Evolutionary conservation across 2,329 filamentous ascomycete species (phyloP).

Genomic region (Talaromyces sp.): DNA sequence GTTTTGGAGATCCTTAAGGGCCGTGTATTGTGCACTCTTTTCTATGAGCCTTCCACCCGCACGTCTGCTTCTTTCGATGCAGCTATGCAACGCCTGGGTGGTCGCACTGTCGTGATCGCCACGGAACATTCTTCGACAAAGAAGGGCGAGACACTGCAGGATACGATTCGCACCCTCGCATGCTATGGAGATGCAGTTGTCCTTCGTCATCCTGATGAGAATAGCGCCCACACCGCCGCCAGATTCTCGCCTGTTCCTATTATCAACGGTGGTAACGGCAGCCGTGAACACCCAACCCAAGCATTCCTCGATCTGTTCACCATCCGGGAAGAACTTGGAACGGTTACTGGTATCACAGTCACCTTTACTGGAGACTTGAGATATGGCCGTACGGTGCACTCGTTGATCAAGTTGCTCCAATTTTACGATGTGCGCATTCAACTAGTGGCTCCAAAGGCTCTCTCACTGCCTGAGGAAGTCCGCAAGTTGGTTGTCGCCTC

Average conservation of each 20-base stretch:
- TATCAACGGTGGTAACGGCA: slow-evolving; percentile 96
- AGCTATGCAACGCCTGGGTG: slow-evolving; percentile 96
- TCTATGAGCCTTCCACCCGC: slow-evolving; percentile 95
- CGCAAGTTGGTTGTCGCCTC: slow-evolving; percentile 65
- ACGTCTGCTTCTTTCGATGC: slow-evolving; percentile 95
- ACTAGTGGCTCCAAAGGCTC: slow-evolving; percentile 75
- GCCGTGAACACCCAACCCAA: slow-evolving; percentile 93
- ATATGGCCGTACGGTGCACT: slow-evolving; percentile 93
- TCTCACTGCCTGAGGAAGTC: slow-evolving; percentile 71
- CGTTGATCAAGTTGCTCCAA: slow-evolving; percentile 83
- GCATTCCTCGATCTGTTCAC: slow-evolving; percentile 97
- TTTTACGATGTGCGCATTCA: slow-evolving; percentile 96
- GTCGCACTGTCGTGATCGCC: slow-evolving; percentile 73
- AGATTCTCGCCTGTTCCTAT: slow-evolving; percentile 87
- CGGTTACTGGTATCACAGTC: slow-evolving; percentile 89
- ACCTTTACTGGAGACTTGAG: slow-evolving; percentile 92
- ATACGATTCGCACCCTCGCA: slow-evolving; percentile 86
- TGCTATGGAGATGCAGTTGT: slow-evolving; percentile 95
- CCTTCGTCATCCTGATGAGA: slow-evolving; percentile 84
- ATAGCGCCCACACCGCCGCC: slow-evolving; percentile 72
- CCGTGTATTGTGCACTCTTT: slow-evolving; percentile 82
- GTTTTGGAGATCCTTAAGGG: slow-evolving; percentile 82
- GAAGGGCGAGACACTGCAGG: slow-evolving; percentile 91
- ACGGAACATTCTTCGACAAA: slow-evolving; percentile 81
- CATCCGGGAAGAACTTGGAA: slow-evolving; percentile 94